Evolutionary conservation across 2,329 filamentous ascomycete genomes (phyloP).

Genomic region (Acrodontium crateriforme): DNA sequence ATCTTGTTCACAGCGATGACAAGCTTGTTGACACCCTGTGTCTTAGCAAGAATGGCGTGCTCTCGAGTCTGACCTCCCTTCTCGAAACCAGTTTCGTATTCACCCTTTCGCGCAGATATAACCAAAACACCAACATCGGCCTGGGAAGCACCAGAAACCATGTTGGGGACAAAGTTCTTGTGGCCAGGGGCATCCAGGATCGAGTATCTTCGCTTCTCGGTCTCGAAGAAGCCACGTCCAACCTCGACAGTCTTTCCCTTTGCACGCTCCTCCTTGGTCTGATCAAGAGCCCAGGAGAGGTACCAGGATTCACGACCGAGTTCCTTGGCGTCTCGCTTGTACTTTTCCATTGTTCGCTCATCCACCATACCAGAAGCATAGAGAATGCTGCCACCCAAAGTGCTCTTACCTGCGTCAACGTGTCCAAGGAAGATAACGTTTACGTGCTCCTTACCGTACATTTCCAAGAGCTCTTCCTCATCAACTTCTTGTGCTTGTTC

Average conservation of each 20-base stretch:
- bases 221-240: slow-evolving; percentile 90
- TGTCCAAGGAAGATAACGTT: slow-evolving; percentile 98
- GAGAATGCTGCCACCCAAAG: slow-evolving; percentile 82
- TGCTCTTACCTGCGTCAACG: slow-evolving; percentile 97
- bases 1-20: slow-evolving; percentile 97
- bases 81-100: slow-evolving; percentile 98
- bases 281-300: slow-evolving; percentile 91
- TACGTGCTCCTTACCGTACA: slow-evolving; percentile 86
- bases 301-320: slow-evolving; percentile 97
- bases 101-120: slow-evolving; percentile 90
- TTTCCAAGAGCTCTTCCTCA: slow-evolving; percentile 76
- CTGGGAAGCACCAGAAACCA: slow-evolving; percentile 69
- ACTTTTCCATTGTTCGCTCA: slow-evolving; percentile 94
- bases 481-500: slow-evolving; percentile 69
- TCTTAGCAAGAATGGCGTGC: slow-evolving; percentile 95
- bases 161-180: slow-evolving; percentile 95
- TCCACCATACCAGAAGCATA: slow-evolving; percentile 98
- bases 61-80: slow-evolving; percentile 92
- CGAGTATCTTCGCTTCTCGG: slow-evolving; percentile 88
- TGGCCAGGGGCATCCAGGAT: slow-evolving; percentile 94
- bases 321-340: slow-evolving; percentile 92
- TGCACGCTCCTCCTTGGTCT: slow-evolving; percentile 89
- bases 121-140: slow-evolving; percentile 91
- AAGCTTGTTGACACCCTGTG: slow-evolving; percentile 94
- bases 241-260: slow-evolving; percentile 99